phyloP scores from a whole-genome alignment of 2,329 filamentous ascomycete genomes.

The Colletotrichum somersetense region DNA sequence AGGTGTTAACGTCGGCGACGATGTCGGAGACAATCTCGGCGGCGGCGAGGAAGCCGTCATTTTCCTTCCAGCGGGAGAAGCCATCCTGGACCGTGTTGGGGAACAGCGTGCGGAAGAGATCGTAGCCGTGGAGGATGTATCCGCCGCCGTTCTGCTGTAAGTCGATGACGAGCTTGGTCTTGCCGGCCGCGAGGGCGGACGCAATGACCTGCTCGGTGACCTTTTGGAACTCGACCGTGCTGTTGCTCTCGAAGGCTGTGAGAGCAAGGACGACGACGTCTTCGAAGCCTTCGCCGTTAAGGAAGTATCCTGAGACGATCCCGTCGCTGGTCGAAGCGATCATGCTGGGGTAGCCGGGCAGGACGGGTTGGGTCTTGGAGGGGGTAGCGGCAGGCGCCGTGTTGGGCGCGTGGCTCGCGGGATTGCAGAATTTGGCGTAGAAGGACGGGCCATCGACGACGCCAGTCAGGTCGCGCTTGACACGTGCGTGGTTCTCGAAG shows the following conservation, averaged over 20 bases:
- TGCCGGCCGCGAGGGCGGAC: constrained; percentile 58
- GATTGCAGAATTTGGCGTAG: constrained; percentile 52
- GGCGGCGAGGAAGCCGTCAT: constrained; percentile 57
- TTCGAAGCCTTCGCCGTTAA: constrained; percentile 50
- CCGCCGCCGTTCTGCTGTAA: constrained; percentile 70
- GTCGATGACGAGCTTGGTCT: constrained; percentile 72
- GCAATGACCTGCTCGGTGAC: constrained; percentile 51
- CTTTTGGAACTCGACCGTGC: constrained; percentile 51
- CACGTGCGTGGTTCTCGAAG: constrained; percentile 49
- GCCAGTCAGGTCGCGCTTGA: constrained; percentile 48
- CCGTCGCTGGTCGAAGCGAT: constrained; percentile 46
- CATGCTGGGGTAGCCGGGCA: constrained; percentile 48
- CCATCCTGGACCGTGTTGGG: constrained; percentile 54
- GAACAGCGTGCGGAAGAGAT: constrained; percentile 69
- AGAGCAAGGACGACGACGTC: constrained; percentile 51
- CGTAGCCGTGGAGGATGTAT: constrained; percentile 67
- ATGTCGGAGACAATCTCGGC: constrained; percentile 59
- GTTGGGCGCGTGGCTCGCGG: constrained; percentile 13
- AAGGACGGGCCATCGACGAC: constrained; percentile 51
- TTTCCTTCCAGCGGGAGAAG: constrained; percentile 56
- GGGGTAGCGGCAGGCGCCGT: constrained; percentile 20
- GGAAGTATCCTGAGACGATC: constrained; percentile 50
- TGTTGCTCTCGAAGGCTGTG: constrained; percentile 46
- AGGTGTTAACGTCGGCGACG: constrained; percentile 59
- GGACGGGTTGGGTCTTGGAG: background rate